Conservation (phyloP, 352 stramenopile species). For the Pythium periplocum region DNA sequence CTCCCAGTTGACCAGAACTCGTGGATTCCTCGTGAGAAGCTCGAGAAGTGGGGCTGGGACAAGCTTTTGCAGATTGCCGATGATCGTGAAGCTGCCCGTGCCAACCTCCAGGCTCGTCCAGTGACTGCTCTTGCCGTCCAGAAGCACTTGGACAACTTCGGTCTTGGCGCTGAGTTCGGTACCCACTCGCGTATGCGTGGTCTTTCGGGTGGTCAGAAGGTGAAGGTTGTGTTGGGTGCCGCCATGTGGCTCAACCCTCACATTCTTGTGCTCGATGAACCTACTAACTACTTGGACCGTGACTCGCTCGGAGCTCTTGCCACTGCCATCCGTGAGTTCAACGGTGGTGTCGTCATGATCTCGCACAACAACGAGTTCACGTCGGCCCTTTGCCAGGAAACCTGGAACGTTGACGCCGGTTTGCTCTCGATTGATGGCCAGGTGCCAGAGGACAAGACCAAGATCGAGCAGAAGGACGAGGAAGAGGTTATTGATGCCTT, state of each 20-base stretch:
- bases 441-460: conserved; percentile 82
- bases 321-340: conserved; percentile 95
- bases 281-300: conserved; percentile 95
- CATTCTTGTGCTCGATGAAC: conserved; percentile 94
- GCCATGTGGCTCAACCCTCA: conserved; percentile 96
- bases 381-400: conserved; percentile 90
- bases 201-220: conserved; percentile 98
- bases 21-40: conserved; percentile 91
- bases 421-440: conserved; percentile 84
- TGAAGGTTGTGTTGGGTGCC: conserved; percentile 97
- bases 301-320: conserved; percentile 96
- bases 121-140: conserved; percentile 95
- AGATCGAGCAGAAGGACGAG: conserved; percentile 89
- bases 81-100: conserved; percentile 91
- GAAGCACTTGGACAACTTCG: conserved; percentile 97
- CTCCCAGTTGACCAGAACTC: conserved; percentile 93
- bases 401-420: conserved; percentile 92
- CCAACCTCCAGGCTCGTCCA: conserved; percentile 91
- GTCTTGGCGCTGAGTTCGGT: conserved; percentile 94
- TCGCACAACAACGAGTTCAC: conserved; percentile 98
- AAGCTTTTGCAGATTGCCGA: conserved; percentile 95
- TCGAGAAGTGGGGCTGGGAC: conserved; percentile 97
- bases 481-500: conserved; percentile 79
- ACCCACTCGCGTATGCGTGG: conserved; percentile 98
- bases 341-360: conserved; percentile 97